phyloP scores from a whole-genome alignment of 2,329 filamentous ascomycete species.

The Aureobasidium vineae region DNA sequence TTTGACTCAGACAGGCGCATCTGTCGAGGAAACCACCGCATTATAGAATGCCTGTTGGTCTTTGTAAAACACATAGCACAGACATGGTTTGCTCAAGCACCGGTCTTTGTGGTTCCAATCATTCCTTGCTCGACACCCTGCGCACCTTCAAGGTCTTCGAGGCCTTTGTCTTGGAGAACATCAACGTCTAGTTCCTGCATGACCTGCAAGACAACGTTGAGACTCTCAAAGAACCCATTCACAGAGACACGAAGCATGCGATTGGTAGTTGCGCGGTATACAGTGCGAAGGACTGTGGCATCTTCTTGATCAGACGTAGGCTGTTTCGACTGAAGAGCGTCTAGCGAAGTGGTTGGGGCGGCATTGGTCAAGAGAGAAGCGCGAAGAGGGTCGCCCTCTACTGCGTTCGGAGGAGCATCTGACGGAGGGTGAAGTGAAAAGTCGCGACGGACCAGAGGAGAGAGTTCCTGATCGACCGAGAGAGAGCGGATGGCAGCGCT shows the following conservation, averaged over 20 bases:
- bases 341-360: constrained; percentile 28
- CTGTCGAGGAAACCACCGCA: neutral
- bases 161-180: constrained; percentile 57
- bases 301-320: constrained; percentile 32
- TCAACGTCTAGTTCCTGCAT: constrained; percentile 90
- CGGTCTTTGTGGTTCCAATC: constrained; percentile 34
- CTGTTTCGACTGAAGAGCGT: constrained; percentile 13
- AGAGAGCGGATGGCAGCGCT: constrained; percentile 71
- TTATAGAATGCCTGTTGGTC: neutral
- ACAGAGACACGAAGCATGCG: constrained; percentile 95
- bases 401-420: constrained; percentile 26
- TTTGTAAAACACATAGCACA: neutral
- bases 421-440: constrained; percentile 54
- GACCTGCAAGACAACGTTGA: constrained; percentile 78
- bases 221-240: constrained; percentile 92
- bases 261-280: constrained; percentile 87
- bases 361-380: constrained; percentile 30
- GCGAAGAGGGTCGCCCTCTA: constrained; percentile 30
- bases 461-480: constrained; percentile 84
- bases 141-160: constrained; percentile 43
- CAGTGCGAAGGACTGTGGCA: constrained; percentile 63
- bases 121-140: constrained; percentile 42
- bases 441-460: constrained; percentile 71
- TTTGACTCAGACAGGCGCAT: neutral
- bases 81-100: constrained; percentile 22